Conservation (phyloP, 805 yeast genomes). For the Metschnikowia proteae region DNA sequence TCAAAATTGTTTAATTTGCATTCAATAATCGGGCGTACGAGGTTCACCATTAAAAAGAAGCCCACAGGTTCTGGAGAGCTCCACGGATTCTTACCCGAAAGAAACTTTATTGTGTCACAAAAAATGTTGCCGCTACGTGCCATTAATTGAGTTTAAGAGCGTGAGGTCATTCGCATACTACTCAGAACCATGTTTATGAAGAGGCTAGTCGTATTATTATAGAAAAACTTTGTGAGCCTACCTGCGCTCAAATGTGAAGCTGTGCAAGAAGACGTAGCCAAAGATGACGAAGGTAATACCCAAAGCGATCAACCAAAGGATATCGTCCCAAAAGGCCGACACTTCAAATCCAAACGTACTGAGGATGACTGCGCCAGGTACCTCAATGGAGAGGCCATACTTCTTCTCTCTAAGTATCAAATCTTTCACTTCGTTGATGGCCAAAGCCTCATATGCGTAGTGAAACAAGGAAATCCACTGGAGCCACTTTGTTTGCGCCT, state of each 20-base stretch:
- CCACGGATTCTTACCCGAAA: too few relatives aligned
- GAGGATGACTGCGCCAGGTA: conserved; percentile 95
- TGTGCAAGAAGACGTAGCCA: conserved; percentile 75
- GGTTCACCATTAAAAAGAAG: too few relatives aligned
- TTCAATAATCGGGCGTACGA: too few relatives aligned
- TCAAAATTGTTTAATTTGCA: too few relatives aligned
- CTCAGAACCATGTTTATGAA: too few relatives aligned
- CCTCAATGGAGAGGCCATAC: conserved; percentile 89
- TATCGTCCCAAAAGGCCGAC: conserved; percentile 67
- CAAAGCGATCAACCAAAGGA: conserved; percentile 55
- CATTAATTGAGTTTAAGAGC: too few relatives aligned
- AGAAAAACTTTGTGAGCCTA: conserved; percentile 21
- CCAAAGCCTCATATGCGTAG: conserved; percentile 89
- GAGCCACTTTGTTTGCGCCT: conserved; percentile 59
- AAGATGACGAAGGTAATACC: conserved; percentile 53
- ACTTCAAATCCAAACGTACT: conserved; percentile 94
- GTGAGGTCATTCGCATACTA: too few relatives aligned
- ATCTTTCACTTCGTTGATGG: conserved; percentile 89
- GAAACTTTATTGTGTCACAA: too few relatives aligned
- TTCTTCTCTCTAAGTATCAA: conserved; percentile 81
- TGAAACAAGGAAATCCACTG: conserved; percentile 89
- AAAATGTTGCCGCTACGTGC: too few relatives aligned
- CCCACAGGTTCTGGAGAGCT: too few relatives aligned
- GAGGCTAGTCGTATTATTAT: too few relatives aligned
- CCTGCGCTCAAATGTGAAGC: conserved; percentile 71